Evolutionary conservation across 1,139 yeast genomes (phyloP).

Genomic region (Geotrichum klebahnii): DNA sequence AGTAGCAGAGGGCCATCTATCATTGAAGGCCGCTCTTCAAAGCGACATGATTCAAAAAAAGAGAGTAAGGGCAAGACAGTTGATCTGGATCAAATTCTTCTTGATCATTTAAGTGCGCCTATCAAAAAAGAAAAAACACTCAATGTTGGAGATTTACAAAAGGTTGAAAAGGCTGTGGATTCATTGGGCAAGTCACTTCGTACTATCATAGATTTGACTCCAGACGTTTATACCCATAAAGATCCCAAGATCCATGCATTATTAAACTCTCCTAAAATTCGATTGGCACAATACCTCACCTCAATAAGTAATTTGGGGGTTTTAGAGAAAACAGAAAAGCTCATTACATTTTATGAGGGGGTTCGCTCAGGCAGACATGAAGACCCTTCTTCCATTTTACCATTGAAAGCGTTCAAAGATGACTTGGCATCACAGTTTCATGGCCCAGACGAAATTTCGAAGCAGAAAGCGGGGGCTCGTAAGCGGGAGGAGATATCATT

Average conservation of each 20-base stretch:
- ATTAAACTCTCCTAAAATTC: slow-evolving; percentile 12
- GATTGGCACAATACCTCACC: slow-evolving; percentile 15
- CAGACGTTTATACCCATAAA: slow-evolving; percentile 10
- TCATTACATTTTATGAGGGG: slow-evolving; percentile 2
- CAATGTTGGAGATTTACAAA: slow-evolving; percentile 5
- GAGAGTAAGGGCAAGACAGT: neutral
- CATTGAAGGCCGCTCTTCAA: too few species aligned
- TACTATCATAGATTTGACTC: slow-evolving; percentile 15
- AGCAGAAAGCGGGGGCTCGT: neutral
- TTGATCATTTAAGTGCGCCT: neutral
- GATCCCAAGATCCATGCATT: slow-evolving; percentile 4
- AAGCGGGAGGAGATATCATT: neutral
- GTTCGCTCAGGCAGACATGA: neutral
- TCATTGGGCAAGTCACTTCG: slow-evolving; percentile 14
- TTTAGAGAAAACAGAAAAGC: slow-evolving; percentile 8
- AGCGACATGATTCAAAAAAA: neutral
- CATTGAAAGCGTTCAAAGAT: neutral
- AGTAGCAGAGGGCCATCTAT: too few species aligned
- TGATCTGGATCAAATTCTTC: neutral
- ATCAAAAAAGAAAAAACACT: neutral
- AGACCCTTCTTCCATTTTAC: neutral
- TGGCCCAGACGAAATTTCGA: slow-evolving; percentile 1
- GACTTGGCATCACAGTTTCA: neutral
- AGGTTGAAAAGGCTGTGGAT: slow-evolving; percentile 15
- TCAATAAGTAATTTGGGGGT: slow-evolving; percentile 12